phyloP scores from a whole-genome alignment of 768 basidiomycete species.

The Crucibulum laeve region DNA sequence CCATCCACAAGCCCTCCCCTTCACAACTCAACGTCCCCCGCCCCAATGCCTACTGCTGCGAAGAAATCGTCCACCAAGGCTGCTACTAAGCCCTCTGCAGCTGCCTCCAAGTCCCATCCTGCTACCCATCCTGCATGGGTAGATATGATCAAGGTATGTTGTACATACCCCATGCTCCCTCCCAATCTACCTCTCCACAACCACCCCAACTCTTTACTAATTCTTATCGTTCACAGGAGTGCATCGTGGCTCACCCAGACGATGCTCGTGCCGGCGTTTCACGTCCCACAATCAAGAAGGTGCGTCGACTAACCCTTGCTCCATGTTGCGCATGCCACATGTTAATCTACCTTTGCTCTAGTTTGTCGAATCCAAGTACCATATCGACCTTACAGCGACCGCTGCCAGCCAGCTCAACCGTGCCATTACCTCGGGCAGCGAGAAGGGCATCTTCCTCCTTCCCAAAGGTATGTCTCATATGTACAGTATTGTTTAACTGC shows the following conservation, averaged over 20 bases:
- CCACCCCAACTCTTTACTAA: conserved; percentile 24
- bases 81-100: conserved; percentile 25
- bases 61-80: conserved; percentile 38
- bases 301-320: conserved; percentile 16
- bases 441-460: conserved; percentile 44
- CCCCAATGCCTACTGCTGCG: conserved; percentile 20
- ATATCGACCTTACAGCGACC: conserved; percentile 68
- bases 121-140: conserved; percentile 63
- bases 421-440: conserved; percentile 61
- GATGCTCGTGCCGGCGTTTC: conserved; percentile 77
- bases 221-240: conserved; percentile 43
- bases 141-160: conserved; percentile 74
- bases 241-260: conserved; percentile 66
- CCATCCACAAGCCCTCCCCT: conserved; percentile 6
- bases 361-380: conserved; percentile 84
- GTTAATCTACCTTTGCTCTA: conserved; percentile 24
- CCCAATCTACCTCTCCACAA: conserved; percentile 18
- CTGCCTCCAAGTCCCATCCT: conserved; percentile 30
- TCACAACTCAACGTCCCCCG: conserved; percentile 1
- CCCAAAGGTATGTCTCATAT: conserved; percentile 36
- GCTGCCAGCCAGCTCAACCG: conserved; percentile 75
- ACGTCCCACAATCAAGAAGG: conserved; percentile 79
- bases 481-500: conserved; percentile 1
- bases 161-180: conserved; percentile 4
- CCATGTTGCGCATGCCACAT: conserved; percentile 1